A percentile compares a stretch with the other conserved stretches of the same genome.
phyloP scores from a whole-genome alignment of 2,329 filamentous ascomycete species.

The Fusarium brevicatenulatum region DNA sequence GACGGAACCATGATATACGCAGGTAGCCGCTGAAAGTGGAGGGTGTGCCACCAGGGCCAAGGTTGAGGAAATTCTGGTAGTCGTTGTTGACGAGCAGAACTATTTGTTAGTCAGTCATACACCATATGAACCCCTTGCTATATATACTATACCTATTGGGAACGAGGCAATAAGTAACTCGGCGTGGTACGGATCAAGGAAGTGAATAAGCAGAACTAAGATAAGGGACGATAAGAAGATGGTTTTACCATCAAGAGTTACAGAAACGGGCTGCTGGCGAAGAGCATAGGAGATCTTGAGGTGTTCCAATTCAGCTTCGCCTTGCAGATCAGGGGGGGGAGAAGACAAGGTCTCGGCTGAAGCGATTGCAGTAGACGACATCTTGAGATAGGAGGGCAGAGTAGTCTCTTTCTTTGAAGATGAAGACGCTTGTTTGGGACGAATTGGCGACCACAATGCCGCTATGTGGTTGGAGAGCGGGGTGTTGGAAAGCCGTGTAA shows the following conservation, averaged over 20 bases:
- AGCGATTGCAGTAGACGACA: constrained; percentile 44
- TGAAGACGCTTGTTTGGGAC: neutral
- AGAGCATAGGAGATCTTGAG: constrained; percentile 37
- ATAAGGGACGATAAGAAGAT: constrained; percentile 57
- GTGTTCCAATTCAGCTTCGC: constrained; percentile 35
- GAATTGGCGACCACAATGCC: constrained; percentile 29
- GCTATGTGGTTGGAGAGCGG: constrained; percentile 8
- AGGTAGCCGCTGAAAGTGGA: constrained; percentile 78
- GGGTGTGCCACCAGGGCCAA: constrained; percentile 84
- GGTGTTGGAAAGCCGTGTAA: constrained; percentile 20
- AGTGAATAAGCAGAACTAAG: constrained; percentile 63
- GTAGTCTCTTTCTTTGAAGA: neutral
- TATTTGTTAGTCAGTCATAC: too few relatives aligned
- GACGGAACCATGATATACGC: constrained; percentile 75
- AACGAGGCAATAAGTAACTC: constrained; percentile 62
- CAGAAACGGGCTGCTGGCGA: constrained; percentile 60
- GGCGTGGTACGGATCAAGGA: constrained; percentile 59
- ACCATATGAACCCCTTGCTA: too few relatives aligned
- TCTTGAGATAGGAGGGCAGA: constrained; percentile 6
- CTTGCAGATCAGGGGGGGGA: constrained; percentile 33
- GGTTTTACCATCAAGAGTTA: constrained; percentile 63
- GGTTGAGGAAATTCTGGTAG: constrained; percentile 78
- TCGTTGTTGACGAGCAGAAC: constrained; percentile 71
- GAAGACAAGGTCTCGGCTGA: constrained; percentile 42
- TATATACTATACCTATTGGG: constrained; percentile 47